Percentiles rank a stretch among this genome's conserved stretches.
Evolutionary conservation across 257 asterid species (phyloP).

Genomic region (Przewalskia tangutica): DNA sequence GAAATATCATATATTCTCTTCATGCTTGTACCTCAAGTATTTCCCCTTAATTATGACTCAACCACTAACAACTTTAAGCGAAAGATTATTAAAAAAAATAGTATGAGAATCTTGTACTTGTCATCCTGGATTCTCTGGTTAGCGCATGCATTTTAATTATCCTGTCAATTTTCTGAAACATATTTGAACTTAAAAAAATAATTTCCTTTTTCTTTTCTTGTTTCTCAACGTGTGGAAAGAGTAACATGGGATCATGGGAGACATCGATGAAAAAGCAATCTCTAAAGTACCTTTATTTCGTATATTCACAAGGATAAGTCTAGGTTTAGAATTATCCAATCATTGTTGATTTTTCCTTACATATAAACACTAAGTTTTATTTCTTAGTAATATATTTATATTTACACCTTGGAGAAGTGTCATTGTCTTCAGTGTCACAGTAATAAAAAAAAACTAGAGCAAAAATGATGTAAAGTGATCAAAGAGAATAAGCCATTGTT

Average conservation of each 20-base stretch:
- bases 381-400: too few relatives aligned
- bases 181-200: neutral
- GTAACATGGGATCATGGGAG: constrained; percentile 5
- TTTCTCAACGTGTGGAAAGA: neutral
- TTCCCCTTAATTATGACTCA: neutral
- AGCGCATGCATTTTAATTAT: constrained; percentile 1
- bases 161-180: neutral
- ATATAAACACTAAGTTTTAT: neutral
- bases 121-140: neutral
- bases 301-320: neutral
- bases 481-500: neutral
- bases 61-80: neutral
- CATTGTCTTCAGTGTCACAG: neutral
- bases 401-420: neutral
- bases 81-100: neutral
- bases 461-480: neutral
- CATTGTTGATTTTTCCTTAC: neutral
- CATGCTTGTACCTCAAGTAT: too few relatives aligned
- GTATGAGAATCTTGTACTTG: constrained; percentile 1
- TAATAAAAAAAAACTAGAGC: too few relatives aligned
- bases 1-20: too few relatives aligned
- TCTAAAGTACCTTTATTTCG: neutral
- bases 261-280: neutral
- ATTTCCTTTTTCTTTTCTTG: neutral
- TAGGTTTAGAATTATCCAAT: neutral